Evolutionary conservation across 2,329 filamentous ascomycete genomes (phyloP).

Genomic region (Sphaerulina musiva): DNA sequence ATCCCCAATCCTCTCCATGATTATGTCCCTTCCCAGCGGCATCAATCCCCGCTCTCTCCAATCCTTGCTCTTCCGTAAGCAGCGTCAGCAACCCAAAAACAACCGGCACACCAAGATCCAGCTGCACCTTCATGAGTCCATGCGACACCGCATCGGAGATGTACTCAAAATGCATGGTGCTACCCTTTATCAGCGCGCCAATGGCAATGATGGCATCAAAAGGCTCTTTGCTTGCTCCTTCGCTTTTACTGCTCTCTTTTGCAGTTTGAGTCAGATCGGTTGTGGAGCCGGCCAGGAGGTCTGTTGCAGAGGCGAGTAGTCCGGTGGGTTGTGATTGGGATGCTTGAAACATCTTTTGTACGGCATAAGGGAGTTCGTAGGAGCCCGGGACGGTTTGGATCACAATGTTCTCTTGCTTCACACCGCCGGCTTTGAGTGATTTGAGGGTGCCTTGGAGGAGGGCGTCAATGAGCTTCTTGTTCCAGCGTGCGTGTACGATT

Average conservation of each 20-base stretch:
- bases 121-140: slow-evolving; percentile 87
- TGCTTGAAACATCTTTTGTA: slow-evolving; percentile 61
- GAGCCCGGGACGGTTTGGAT: slow-evolving; percentile 85
- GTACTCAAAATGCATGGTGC: slow-evolving; percentile 99
- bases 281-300: slow-evolving; percentile 63
- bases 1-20: slow-evolving; percentile 94
- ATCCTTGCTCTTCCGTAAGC: slow-evolving; percentile 78
- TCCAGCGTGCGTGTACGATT: slow-evolving; percentile 96
- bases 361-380: slow-evolving; percentile 89
- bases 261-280: slow-evolving; percentile 58
- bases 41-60: slow-evolving; percentile 70
- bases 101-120: slow-evolving; percentile 82
- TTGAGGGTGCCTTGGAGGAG: slow-evolving; percentile 75
- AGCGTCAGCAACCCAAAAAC: slow-evolving; percentile 90
- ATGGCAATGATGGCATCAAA: slow-evolving; percentile 95
- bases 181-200: slow-evolving; percentile 94
- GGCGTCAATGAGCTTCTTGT: slow-evolving; percentile 76
- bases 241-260: slow-evolving; percentile 4
- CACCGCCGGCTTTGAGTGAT: slow-evolving; percentile 69
- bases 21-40: slow-evolving; percentile 59
- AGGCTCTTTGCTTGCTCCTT: slow-evolving; percentile 43
- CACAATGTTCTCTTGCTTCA: slow-evolving; percentile 81
- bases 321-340: slow-evolving; percentile 60
- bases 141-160: slow-evolving; percentile 87
- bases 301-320: slow-evolving; percentile 61